A percentile compares a stretch with the other conserved stretches of the same genome.
These are phyloP conservation scores for Zasmidium cellare DNA, from an alignment of 2,329 filamentous ascomycete species.

Conservation along the genomic window DNA sequence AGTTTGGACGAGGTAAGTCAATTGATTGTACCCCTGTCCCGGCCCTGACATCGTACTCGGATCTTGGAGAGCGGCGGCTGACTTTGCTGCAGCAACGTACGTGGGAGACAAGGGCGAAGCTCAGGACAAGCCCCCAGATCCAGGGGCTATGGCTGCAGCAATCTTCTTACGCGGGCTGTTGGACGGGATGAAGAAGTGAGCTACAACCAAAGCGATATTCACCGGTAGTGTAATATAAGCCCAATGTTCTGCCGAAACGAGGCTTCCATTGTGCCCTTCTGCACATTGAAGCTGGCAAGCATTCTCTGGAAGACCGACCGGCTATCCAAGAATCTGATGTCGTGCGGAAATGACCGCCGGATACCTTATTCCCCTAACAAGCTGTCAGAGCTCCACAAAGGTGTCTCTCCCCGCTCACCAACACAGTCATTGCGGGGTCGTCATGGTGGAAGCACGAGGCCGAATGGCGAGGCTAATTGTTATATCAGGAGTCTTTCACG, in stretches of 20 bases:
- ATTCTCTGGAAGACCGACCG: too few relatives aligned
- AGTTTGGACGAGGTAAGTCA: conserved; percentile 35
- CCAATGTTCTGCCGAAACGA: too few relatives aligned
- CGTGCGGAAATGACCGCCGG: not conserved
- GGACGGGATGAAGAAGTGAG: conserved; percentile 24
- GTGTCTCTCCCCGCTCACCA: not conserved
- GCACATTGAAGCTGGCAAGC: not conserved
- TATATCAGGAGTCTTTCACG: not conserved
- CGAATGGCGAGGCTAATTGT: not conserved
- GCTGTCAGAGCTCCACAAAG: not conserved
- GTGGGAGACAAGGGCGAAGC: conserved; percentile 32
- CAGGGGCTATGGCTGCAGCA: conserved; percentile 38
- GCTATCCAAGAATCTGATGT: not conserved
- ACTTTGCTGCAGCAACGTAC: conserved; percentile 32
- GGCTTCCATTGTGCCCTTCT: not conserved
- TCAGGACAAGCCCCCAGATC: conserved; percentile 36
- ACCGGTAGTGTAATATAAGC: too few relatives aligned
- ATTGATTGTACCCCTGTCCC: not conserved
- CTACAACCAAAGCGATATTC: not conserved
- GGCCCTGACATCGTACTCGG: too few relatives aligned
- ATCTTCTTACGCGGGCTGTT: conserved; percentile 37
- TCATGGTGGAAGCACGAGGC: not conserved
- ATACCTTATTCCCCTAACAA: conserved; percentile 4
- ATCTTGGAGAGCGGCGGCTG: not conserved
- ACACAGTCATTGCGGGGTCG: conserved; percentile 6